These are phyloP conservation scores for Fusarium paranaense DNA, from an alignment of 2,329 filamentous ascomycete species.

Conservation along the genomic window DNA sequence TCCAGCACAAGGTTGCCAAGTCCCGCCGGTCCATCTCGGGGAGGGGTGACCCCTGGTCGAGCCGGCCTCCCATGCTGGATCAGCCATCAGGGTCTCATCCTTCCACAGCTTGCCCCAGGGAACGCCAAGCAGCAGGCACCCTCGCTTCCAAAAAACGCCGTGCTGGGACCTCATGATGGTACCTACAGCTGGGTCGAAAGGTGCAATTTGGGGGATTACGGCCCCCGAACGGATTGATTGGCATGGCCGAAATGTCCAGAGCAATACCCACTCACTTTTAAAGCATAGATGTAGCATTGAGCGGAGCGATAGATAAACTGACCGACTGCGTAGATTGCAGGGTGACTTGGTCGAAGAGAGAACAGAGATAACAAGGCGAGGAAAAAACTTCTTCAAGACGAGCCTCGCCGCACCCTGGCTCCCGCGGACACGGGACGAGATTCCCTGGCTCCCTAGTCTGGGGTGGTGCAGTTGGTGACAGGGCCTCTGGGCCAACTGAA, in stretches of 20 bases:
- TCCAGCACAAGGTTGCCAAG: constrained; percentile 39
- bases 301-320: neutral
- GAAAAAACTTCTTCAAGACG: constrained; percentile 10
- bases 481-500: constrained; percentile 34
- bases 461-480: constrained; percentile 37
- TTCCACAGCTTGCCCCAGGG: constrained; percentile 27
- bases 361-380: neutral
- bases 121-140: constrained; percentile 33
- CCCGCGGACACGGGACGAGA: constrained; percentile 34
- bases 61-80: constrained; percentile 21
- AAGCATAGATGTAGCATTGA: constrained; percentile 9
- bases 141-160: constrained; percentile 41
- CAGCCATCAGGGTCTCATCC: constrained; percentile 43
- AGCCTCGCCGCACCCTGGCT: constrained; percentile 23
- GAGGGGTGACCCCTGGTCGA: constrained; percentile 25
- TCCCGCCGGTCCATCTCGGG: constrained; percentile 31
- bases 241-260: constrained; percentile 21
- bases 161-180: constrained; percentile 43
- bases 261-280: constrained; percentile 11
- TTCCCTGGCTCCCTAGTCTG: constrained; percentile 34
- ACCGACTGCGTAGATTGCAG: constrained; percentile 15
- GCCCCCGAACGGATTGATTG: constrained; percentile 33
- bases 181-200: constrained; percentile 28
- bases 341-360: neutral
- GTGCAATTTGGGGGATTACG: constrained; percentile 27